Evolutionary conservation across 1,284 basidiomycete genomes (phyloP).

Genomic region (Schizophyllum commune): DNA sequence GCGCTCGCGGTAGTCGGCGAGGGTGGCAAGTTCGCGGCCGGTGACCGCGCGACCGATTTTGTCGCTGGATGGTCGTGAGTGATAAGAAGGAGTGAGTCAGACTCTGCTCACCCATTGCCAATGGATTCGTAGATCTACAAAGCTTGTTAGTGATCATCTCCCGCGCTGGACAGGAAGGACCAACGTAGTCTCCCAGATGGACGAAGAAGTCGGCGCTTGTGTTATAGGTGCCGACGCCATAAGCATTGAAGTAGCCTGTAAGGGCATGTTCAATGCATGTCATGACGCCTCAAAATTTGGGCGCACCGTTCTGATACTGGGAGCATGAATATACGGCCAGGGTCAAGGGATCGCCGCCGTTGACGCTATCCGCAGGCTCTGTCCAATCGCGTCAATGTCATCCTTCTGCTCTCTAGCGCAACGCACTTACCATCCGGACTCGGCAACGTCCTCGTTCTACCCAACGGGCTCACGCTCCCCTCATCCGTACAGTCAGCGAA

Average conservation of each 20-base stretch:
- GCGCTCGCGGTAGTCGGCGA: conserved; percentile 56
- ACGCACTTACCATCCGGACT: conserved; percentile 33
- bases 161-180: conserved; percentile 8
- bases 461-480: conserved; percentile 36
- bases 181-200: conserved; percentile 60
- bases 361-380: conserved; percentile 45
- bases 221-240: conserved; percentile 51
- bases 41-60: conserved; percentile 39
- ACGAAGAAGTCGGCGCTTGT: conserved; percentile 52
- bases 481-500: conserved; percentile 52
- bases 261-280: conserved; percentile 9
- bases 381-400: conserved; percentile 2
- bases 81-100: too few relatives aligned
- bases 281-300: background rate
- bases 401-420: background rate
- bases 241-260: conserved; percentile 62
- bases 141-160: background rate
- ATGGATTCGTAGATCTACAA: conserved; percentile 45
- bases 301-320: conserved; percentile 39
- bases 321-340: conserved; percentile 58
- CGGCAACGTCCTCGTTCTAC: conserved; percentile 42
- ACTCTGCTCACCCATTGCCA: conserved; percentile 36
- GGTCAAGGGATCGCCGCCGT: conserved; percentile 46
- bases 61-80: conserved; percentile 22
- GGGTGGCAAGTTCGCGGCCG: conserved; percentile 51